Conservation (phyloP, 2,329 filamentous ascomycete species). For the Penicillium concentricum region DNA sequence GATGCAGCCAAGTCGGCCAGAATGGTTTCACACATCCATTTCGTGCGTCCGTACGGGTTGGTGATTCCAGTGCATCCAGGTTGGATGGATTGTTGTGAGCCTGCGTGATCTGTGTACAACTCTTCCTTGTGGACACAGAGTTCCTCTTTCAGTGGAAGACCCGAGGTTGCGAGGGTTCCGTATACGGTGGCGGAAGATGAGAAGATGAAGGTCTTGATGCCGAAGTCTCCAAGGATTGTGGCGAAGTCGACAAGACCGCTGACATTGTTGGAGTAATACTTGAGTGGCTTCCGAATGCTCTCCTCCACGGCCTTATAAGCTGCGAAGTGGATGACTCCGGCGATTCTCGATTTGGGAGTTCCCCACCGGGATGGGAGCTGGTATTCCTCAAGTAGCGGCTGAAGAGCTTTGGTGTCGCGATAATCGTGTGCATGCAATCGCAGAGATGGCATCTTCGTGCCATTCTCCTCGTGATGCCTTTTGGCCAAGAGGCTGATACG, state of each 20-base stretch:
- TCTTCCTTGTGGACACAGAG: conserved; percentile 55
- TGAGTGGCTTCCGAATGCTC: conserved; percentile 59
- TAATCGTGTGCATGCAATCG: conserved; percentile 52
- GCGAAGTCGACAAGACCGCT: conserved; percentile 62
- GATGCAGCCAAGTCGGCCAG: conserved; percentile 61
- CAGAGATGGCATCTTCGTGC: conserved; percentile 45
- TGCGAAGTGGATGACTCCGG: conserved; percentile 68
- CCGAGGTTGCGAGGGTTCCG: conserved; percentile 54
- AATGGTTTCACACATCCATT: conserved; percentile 68
- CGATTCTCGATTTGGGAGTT: conserved; percentile 51
- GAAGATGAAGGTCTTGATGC: conserved; percentile 66
- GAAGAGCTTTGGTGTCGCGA: conserved; percentile 44
- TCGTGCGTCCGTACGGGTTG: conserved; percentile 65
- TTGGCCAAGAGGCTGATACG: conserved; percentile 36
- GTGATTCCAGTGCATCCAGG: conserved; percentile 59
- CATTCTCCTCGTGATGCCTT: conserved; percentile 38
- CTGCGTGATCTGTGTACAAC: conserved; percentile 45
- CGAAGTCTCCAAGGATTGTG: conserved; percentile 55
- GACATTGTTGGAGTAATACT: conserved; percentile 69
- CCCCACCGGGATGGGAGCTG: conserved; percentile 33
- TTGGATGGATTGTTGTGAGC: conserved; percentile 42
- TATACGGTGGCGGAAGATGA: conserved; percentile 68
- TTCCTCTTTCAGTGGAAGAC: conserved; percentile 56
- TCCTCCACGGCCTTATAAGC: conserved; percentile 67
- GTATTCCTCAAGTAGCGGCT: conserved; percentile 46